These are phyloP conservation scores for Heracleum sosnowskyi DNA, from an alignment of 129 eudicot species.

Conservation along the genomic window DNA sequence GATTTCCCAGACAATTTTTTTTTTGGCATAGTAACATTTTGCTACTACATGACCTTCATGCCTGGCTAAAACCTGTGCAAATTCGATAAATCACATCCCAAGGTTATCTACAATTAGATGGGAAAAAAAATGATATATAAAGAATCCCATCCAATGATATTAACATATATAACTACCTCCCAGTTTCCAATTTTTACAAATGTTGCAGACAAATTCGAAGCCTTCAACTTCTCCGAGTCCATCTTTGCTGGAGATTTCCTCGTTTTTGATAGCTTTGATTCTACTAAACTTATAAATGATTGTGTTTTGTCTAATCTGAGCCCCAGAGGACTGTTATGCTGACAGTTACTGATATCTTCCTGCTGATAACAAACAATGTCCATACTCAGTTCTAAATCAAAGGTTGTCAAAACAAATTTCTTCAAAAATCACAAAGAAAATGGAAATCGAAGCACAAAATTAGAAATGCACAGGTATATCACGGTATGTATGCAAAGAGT, in stretches of 20 bases:
- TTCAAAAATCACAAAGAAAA: too few species aligned
- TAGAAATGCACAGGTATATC: too few species aligned
- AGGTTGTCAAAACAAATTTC: neutral
- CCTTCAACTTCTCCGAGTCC: conserved; percentile 48
- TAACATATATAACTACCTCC: conserved; percentile 35
- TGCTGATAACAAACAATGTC: neutral
- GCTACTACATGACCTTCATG: conserved; percentile 62
- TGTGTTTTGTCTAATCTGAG: conserved; percentile 44
- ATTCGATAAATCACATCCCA: neutral
- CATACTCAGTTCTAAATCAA: neutral
- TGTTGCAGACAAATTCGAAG: conserved; percentile 48
- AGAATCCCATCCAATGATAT: neutral
- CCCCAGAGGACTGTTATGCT: conserved; percentile 44
- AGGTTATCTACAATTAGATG: too few species aligned
- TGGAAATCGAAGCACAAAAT: too few species aligned
- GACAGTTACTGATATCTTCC: conserved; percentile 3
- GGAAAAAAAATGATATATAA: too few species aligned
- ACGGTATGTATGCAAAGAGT: too few species aligned
- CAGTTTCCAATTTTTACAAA: conserved; percentile 53
- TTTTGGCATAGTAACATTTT: conserved; percentile 55
- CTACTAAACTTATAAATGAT: conserved; percentile 34
- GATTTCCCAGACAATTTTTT: conserved; percentile 77
- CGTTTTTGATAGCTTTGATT: conserved; percentile 22
- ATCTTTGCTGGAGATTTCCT: conserved; percentile 13
- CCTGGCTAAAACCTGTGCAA: conserved; percentile 35